Evolutionary conservation across 495 filamentous ascomycete species (phyloP).

Genomic region (Hypoxylon fragiforme): DNA sequence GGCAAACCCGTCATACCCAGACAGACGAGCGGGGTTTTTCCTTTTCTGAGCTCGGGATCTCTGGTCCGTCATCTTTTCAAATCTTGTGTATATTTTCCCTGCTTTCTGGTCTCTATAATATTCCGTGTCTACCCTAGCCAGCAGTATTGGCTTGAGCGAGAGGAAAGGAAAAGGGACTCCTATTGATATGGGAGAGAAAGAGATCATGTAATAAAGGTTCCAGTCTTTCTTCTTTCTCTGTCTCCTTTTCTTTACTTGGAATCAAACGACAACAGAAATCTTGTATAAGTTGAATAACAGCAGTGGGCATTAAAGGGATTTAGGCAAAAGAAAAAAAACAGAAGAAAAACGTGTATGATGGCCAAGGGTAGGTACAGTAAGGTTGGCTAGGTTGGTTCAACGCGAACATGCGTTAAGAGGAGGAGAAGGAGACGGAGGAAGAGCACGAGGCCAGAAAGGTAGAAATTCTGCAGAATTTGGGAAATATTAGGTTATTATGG

Average conservation of each 20-base stretch:
- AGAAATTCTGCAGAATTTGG: constrained; percentile 26
- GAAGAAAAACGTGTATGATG: constrained; percentile 19
- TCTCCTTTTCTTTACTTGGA: not conserved
- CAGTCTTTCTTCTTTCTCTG: constrained; percentile 1
- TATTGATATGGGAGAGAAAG: constrained; percentile 13
- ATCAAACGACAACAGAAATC: constrained; percentile 6
- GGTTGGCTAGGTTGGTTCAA: no score
- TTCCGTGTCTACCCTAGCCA: constrained; percentile 24
- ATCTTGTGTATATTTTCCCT: constrained; percentile 31
- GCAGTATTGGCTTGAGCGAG: constrained; percentile 15
- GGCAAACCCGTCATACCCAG: constrained; percentile 24
- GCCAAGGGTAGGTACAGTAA: no score
- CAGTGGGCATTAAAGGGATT: constrained; percentile 1
- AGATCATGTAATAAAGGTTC: constrained; percentile 33
- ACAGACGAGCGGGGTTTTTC: constrained; percentile 25
- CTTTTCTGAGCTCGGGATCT: constrained; percentile 22
- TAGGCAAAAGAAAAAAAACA: no score
- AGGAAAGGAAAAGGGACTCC: constrained; percentile 11
- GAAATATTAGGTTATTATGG: no score
- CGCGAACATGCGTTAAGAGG: constrained; percentile 12
- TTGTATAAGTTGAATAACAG: constrained; percentile 22
- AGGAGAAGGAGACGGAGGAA: no score
- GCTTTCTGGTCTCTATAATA: constrained; percentile 25
- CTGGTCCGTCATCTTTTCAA: constrained; percentile 21
- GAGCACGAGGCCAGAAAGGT: constrained; percentile 24